Evolutionary conservation across 495 filamentous ascomycete genomes (phyloP).

Genomic region (Aspergillus diversus): DNA sequence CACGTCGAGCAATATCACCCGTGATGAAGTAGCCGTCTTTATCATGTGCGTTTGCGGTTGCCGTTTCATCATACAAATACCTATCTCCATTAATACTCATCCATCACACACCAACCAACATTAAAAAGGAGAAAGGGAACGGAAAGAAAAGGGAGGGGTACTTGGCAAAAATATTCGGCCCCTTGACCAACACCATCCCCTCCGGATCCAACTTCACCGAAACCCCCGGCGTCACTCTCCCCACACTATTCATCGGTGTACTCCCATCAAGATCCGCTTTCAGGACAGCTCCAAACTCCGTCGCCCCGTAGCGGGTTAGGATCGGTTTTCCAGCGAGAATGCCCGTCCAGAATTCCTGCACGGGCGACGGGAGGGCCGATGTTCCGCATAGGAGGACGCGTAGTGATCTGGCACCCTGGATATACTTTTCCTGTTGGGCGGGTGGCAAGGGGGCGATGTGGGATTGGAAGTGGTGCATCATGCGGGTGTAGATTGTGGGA

Average conservation of each 20-base stretch:
- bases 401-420: constrained; percentile 42
- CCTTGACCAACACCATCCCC: constrained; percentile 48
- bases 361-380: constrained; percentile 48
- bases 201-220: constrained; percentile 44
- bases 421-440: constrained; percentile 32
- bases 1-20: constrained; percentile 51
- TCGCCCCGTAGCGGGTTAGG: constrained; percentile 50
- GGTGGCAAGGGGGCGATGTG: constrained; percentile 18
- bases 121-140: neutral
- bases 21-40: constrained; percentile 51
- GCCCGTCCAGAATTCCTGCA: constrained; percentile 49
- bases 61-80: constrained; percentile 48
- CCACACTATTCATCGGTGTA: constrained; percentile 39
- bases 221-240: constrained; percentile 44
- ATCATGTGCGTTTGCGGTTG: constrained; percentile 42
- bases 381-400: constrained; percentile 51
- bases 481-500: constrained; percentile 55
- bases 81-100: constrained; percentile 18
- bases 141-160: constrained; percentile 19
- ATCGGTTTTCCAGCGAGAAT: constrained; percentile 42
- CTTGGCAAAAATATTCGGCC: constrained; percentile 50
- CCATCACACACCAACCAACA: neutral
- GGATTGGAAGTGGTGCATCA: constrained; percentile 50
- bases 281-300: constrained; percentile 52
- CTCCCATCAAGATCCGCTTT: constrained; percentile 41